phyloP scores from a whole-genome alignment of 2,329 filamentous ascomycete genomes.

The Penicillium sp. region DNA sequence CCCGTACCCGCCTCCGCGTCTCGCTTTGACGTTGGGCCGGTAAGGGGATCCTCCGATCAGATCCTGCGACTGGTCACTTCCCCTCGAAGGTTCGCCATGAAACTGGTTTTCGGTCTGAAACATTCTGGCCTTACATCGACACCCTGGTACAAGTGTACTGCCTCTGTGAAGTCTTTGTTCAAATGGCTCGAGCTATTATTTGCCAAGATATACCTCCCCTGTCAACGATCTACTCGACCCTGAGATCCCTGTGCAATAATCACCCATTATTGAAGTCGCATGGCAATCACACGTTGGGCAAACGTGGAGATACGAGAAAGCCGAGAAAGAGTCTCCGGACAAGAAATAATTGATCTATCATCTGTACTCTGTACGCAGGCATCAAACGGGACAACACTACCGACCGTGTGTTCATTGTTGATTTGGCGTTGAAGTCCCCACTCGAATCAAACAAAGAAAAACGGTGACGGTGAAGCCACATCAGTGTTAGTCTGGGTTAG shows the following conservation, averaged over 20 bases:
- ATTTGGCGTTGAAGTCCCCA: neutral
- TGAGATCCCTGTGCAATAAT: too few species aligned
- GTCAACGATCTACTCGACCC: too few species aligned
- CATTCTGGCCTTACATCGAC: neutral
- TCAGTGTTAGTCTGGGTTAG: neutral
- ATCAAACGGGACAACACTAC: neutral
- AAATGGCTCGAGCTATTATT: too few species aligned
- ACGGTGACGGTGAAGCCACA: neutral
- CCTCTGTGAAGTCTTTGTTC: too few species aligned
- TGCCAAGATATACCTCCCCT: too few species aligned
- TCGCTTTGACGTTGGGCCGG: constrained; percentile 3
- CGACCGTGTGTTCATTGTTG: neutral
- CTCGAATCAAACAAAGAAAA: constrained; percentile 5
- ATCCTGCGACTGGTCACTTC: neutral
- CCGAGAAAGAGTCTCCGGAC: too few species aligned
- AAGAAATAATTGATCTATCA: constrained; percentile 1
- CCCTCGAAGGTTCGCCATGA: neutral
- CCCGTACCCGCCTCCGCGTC: neutral
- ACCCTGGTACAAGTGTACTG: too few species aligned
- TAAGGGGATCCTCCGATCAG: constrained; percentile 2
- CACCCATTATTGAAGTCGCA: too few species aligned
- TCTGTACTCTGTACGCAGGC: neutral
- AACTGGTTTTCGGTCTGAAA: constrained; percentile 5
- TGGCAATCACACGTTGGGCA: too few species aligned
- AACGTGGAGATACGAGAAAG: too few species aligned